phyloP scores from a whole-genome alignment of 2,329 filamentous ascomycete species.

The Botrytis tulipae region DNA sequence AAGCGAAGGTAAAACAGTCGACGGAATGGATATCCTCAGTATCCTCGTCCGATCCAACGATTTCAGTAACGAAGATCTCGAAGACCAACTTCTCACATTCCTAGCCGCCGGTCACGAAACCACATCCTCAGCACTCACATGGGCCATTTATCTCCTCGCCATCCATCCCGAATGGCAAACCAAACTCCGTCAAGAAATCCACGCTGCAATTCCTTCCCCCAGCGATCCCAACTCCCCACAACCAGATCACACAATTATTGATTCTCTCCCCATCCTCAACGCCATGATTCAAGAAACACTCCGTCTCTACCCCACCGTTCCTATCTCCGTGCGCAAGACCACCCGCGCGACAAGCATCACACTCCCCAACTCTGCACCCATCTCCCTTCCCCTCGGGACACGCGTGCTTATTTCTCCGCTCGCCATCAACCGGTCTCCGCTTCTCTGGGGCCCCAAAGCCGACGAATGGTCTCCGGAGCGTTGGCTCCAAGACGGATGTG shows the following conservation, averaged over 20 bases:
- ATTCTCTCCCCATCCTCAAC: constrained; percentile 64
- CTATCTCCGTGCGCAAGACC: constrained; percentile 61
- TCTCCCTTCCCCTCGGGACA: constrained; percentile 58
- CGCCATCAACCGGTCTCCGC: constrained; percentile 54
- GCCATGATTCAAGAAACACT: constrained; percentile 66
- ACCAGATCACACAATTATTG: constrained; percentile 50
- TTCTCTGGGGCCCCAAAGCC: constrained; percentile 61
- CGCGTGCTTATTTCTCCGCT: constrained; percentile 53
- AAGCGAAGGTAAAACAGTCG: constrained; percentile 39
- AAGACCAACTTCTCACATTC: constrained; percentile 87
- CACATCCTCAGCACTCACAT: constrained; percentile 70
- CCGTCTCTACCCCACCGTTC: constrained; percentile 65
- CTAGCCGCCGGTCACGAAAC: constrained; percentile 79
- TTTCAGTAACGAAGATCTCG: constrained; percentile 73
- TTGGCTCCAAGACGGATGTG: constrained; percentile 43
- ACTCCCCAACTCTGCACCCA: constrained; percentile 54
- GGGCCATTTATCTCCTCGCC: constrained; percentile 56
- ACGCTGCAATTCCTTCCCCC: constrained; percentile 43
- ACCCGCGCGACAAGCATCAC: constrained; percentile 55
- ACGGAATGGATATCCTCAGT: constrained; percentile 68
- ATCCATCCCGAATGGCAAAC: constrained; percentile 56
- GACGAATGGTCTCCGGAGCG: constrained; percentile 59
- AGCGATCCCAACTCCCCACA: constrained; percentile 19
- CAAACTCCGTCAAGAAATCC: constrained; percentile 59
- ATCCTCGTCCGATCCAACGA: constrained; percentile 72